A percentile compares a stretch with the other conserved stretches of the same genome.
Evolutionary conservation across 805 yeast species (phyloP).

Genomic region (Metschnikowia vanudenii): DNA sequence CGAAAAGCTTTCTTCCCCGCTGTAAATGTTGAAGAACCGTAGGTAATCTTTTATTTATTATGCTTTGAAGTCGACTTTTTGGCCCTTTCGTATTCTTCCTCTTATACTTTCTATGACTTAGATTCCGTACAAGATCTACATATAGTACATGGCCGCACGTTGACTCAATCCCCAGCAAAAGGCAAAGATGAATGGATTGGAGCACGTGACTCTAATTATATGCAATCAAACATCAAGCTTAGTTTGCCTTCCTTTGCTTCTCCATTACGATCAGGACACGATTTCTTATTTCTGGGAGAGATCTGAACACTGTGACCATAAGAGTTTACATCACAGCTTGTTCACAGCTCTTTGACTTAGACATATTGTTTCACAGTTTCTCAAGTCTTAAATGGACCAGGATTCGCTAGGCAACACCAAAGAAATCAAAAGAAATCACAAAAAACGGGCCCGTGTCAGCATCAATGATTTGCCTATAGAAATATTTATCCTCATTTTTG

Average conservation of each 20-base stretch:
- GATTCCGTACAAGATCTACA: neutral
- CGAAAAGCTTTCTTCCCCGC: no score
- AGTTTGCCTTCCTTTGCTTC: conserved; percentile 4
- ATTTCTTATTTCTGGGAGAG: no score
- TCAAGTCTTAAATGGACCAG: conserved; percentile 12
- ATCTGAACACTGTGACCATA: no score
- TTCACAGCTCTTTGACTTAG: no score
- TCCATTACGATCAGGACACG: neutral
- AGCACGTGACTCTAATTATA: neutral
- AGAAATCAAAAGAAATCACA: conserved; percentile 2
- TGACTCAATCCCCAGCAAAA: neutral
- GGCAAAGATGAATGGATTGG: neutral
- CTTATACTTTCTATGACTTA: neutral
- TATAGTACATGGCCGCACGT: neutral
- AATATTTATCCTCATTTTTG: conserved; percentile 44
- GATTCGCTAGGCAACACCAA: conserved; percentile 27
- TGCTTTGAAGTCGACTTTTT: no score
- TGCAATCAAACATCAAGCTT: neutral
- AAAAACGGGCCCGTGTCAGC: conserved; percentile 1
- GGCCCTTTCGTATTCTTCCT: neutral
- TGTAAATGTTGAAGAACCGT: no score
- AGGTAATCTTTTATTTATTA: no score
- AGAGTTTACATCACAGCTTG: no score
- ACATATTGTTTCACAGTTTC: neutral
- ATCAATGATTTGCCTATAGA: conserved; percentile 47